Base-by-base conservation (phyloP, 2,329 filamentous ascomycete genomes). In the Onygenales sp. region DNA sequence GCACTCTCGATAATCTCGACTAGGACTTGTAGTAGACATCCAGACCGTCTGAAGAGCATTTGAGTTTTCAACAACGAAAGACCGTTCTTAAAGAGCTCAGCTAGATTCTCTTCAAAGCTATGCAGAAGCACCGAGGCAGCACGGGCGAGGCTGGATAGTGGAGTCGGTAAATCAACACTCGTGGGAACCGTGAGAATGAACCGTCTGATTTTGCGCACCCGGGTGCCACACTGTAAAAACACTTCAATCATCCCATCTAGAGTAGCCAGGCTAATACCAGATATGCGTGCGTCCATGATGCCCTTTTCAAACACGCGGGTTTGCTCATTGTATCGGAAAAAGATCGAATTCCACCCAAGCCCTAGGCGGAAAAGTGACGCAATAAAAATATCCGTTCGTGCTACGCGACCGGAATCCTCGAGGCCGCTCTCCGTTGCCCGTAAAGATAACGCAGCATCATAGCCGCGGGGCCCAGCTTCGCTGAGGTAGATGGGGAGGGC, bases 191-290 rank as follows among this genome's bases (percentile, higher is more conserved):
- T 58, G 43, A 59, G 59, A n/a, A 67, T 61, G 56, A 73, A 73
- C n/a, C 51, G 49, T 51, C 69, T 66, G 33, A 70, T 58, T 13
- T 51, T 62, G 35, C 70, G 69, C 61, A 72, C 66, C 44, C 64
- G 57, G 7, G 65, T 68, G 17, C 71, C 71, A 48, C 69, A 72
- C 43, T 60, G 61, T 9, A 69, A 49, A 14, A 72, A 56, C 32
- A 63, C 61, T 14, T 65, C 54, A 36, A 64, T 60, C 35, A 70
- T 48, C 5, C 60, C 60, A 44, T 69, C 61, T 9, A 77, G 66
- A 21, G 72, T 66, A 21, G 62, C 56, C n/a, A 72, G 63, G 56
- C 77, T 81, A 36, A 75, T 63, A 2, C 81, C 81, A 2, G 76
- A 76, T 33, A 79, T 67, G 2, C 75, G 68, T 1, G 76, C 67